Percentiles rank a stretch among this genome's conserved stretches.
These are phyloP conservation scores for Coprinellus aureogranulatus DNA, from an alignment of 768 basidiomycete genomes.

Conservation along the genomic window DNA sequence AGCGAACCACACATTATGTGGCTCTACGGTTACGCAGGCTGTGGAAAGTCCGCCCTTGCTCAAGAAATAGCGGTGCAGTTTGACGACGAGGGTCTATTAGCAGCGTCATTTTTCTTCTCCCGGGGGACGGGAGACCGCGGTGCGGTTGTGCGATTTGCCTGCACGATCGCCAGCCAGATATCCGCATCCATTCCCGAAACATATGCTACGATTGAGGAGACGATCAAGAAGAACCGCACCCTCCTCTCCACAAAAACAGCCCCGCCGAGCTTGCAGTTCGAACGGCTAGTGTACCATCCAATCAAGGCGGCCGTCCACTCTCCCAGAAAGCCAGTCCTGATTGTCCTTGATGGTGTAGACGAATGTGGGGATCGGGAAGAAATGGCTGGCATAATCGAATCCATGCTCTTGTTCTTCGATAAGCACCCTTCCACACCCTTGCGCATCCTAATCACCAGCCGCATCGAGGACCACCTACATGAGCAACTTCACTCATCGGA, in stretches of 20 bases:
- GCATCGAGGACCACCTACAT: background rate
- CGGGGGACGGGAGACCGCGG: background rate
- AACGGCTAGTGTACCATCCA: background rate
- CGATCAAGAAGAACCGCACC: background rate
- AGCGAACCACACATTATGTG: background rate
- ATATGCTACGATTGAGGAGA: background rate
- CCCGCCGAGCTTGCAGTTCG: background rate
- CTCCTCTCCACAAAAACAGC: background rate
- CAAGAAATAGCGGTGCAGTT: background rate
- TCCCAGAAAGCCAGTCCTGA: background rate
- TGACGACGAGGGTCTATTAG: background rate
- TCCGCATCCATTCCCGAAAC: background rate
- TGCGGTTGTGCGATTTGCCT: background rate
- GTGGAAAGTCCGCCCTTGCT: background rate
- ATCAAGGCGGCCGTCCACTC: background rate
- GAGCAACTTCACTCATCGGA: background rate
- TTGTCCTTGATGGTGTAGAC: slow-evolving; percentile 1
- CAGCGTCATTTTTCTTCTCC: background rate
- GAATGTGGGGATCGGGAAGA: background rate
- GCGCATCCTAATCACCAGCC: background rate
- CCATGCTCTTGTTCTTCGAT: background rate
- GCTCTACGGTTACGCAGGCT: background rate
- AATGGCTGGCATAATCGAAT: background rate
- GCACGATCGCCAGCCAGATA: background rate
- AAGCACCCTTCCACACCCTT: background rate